phyloP scores from a whole-genome alignment of 2,329 filamentous ascomycete species.

The Ophiocordyceps camponoti-saundersi region DNA sequence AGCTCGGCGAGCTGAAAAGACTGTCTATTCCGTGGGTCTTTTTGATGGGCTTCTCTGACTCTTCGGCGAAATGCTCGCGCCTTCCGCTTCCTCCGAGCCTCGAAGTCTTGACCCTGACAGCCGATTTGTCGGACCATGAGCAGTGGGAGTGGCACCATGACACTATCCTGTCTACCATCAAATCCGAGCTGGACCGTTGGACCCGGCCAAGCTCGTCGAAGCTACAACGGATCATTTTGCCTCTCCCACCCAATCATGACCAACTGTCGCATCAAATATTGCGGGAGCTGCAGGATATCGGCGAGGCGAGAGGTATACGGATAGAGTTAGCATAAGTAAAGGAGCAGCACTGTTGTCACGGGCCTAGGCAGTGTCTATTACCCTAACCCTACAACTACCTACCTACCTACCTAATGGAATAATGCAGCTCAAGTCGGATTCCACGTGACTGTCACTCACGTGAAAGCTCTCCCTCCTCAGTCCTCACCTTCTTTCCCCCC shows the following conservation, averaged over 20 bases:
- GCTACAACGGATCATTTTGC: not conserved
- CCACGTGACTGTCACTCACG: too few relatives aligned
- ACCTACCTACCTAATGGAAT: too few relatives aligned
- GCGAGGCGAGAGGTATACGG: not conserved
- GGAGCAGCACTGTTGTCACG: not conserved
- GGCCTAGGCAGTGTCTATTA: too few relatives aligned
- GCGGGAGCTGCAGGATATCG: not conserved
- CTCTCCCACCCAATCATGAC: not conserved
- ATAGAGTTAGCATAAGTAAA: not conserved
- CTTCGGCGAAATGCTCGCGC: not conserved
- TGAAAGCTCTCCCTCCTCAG: too few relatives aligned
- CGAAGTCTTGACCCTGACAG: not conserved
- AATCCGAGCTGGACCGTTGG: not conserved
- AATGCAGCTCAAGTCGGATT: too few relatives aligned
- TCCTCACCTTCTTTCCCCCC: too few relatives aligned
- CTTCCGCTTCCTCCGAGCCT: not conserved
- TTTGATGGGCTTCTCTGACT: slow-evolving; percentile 1
- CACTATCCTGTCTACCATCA: not conserved
- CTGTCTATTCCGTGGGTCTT: not conserved
- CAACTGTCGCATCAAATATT: not conserved
- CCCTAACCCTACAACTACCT: too few relatives aligned
- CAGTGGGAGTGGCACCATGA: not conserved
- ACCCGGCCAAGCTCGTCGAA: not conserved
- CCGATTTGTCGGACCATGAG: not conserved
- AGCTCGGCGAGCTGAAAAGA: not conserved